A percentile compares a stretch with the other conserved stretches of the same genome.
phyloP scores from a whole-genome alignment of 768 basidiomycete genomes.

The Mycena galericulata region DNA sequence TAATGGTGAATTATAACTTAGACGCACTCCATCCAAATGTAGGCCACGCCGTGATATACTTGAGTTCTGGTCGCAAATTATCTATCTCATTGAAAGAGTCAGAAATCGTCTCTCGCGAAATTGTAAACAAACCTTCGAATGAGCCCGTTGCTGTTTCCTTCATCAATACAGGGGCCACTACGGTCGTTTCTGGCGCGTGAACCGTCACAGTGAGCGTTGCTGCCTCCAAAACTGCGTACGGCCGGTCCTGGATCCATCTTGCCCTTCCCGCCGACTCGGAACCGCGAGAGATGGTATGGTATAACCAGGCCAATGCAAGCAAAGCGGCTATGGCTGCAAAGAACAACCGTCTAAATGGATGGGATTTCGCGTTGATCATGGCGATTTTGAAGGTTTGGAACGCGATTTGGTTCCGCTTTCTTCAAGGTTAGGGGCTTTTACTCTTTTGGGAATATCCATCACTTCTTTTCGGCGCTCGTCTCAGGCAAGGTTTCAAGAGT shows the following conservation, averaged over 20 bases:
- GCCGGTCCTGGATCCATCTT: neutral
- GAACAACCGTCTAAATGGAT: neutral
- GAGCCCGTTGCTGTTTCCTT: neutral
- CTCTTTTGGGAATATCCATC: too few species aligned
- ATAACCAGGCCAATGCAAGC: neutral
- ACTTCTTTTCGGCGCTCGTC: too few species aligned
- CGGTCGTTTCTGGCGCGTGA: neutral
- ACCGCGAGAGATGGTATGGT: neutral
- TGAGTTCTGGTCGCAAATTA: constrained; percentile 9
- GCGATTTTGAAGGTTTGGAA: too few species aligned
- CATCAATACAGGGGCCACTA: neutral
- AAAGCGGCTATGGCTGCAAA: neutral
- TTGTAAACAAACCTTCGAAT: neutral
- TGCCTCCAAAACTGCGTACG: neutral
- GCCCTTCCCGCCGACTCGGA: neutral
- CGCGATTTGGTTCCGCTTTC: too few species aligned
- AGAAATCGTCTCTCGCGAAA: neutral
- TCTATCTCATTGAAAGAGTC: neutral
- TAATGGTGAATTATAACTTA: neutral
- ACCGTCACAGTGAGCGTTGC: constrained; percentile 7
- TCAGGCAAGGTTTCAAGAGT: too few species aligned
- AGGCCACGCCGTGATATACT: constrained; percentile 15
- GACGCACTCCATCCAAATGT: constrained; percentile 11
- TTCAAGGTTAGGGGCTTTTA: too few species aligned
- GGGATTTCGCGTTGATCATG: too few species aligned